Conservation (phyloP, 345 rosid species). For the Heritiera littoralis region DNA sequence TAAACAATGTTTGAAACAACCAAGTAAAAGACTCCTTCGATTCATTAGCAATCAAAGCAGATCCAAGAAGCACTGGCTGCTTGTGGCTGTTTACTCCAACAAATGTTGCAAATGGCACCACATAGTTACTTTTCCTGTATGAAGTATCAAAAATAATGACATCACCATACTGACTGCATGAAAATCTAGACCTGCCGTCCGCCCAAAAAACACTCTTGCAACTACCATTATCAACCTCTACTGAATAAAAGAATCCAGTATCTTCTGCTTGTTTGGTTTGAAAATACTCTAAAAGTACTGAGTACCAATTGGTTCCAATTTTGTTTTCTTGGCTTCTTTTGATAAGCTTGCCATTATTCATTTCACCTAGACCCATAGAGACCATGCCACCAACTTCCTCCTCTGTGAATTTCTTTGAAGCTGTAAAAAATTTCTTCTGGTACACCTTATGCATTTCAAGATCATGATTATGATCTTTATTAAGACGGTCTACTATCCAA, state of each 20-base stretch:
- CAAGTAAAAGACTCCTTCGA: conserved; percentile 69
- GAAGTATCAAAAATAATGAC: conserved; percentile 70
- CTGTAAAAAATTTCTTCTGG: conserved; percentile 33
- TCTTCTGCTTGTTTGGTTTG: conserved; percentile 80
- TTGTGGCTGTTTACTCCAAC: conserved; percentile 86
- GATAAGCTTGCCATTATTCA: conserved; percentile 33
- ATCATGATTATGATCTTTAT: conserved; percentile 81
- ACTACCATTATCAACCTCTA: conserved; percentile 57
- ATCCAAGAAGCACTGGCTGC: conserved; percentile 86
- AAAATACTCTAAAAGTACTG: conserved; percentile 66
- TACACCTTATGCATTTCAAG: conserved; percentile 42
- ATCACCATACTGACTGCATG: conserved; percentile 89
- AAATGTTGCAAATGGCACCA: conserved; percentile 79
- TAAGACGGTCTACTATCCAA: conserved; percentile 85
- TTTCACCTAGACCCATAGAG: conserved; percentile 43
- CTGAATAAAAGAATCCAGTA: conserved; percentile 77
- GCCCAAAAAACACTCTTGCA: conserved; percentile 87
- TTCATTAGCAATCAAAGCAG: conserved; percentile 75
- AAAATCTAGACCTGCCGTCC: conserved; percentile 84
- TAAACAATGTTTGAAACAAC: conserved; percentile 87
- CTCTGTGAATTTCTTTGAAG: conserved; percentile 60
- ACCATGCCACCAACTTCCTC: conserved; percentile 53
- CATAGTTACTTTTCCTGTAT: conserved; percentile 56
- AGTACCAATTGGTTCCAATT: conserved; percentile 77
- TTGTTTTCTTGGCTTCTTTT: conserved; percentile 45